Percentiles rank a stretch among this genome's conserved stretches.
These are phyloP conservation scores for Zizania latifolia DNA, from an alignment of 176 grass and related monocot species.

Conservation along the genomic window DNA sequence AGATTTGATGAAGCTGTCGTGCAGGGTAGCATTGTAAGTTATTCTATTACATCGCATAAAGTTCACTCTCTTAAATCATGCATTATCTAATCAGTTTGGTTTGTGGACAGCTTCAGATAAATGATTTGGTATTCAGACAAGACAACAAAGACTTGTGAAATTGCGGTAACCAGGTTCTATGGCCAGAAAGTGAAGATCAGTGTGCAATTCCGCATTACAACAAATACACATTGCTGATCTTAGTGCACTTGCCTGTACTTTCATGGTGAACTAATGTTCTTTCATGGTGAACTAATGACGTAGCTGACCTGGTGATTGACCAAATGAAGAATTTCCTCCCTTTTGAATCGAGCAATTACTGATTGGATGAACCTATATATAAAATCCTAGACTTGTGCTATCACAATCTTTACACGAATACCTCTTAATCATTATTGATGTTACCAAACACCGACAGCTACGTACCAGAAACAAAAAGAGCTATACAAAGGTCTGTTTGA, in stretches of 20 bases:
- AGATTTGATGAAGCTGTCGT: slow-evolving; percentile 69
- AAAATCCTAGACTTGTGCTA: no score
- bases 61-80: neutral
- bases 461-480: slow-evolving; percentile 86
- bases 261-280: slow-evolving; percentile 19
- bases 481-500: slow-evolving; percentile 84
- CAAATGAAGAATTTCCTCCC: no score
- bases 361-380: no score
- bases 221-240: neutral
- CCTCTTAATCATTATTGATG: no score
- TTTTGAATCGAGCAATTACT: no score
- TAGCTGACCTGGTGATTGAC: neutral
- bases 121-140: neutral
- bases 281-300: neutral
- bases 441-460: no score
- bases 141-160: neutral
- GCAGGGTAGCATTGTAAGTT: slow-evolving; percentile 74
- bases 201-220: neutral
- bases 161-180: neutral
- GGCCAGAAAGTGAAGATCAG: neutral
- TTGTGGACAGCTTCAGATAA: neutral
- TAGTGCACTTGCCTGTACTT: neutral
- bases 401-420: no score
- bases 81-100: neutral
- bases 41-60: neutral